A percentile compares a stretch with the other conserved stretches of the same genome.
phyloP scores from a whole-genome alignment of 2,329 filamentous ascomycete species.

The Penicillium sp. region DNA sequence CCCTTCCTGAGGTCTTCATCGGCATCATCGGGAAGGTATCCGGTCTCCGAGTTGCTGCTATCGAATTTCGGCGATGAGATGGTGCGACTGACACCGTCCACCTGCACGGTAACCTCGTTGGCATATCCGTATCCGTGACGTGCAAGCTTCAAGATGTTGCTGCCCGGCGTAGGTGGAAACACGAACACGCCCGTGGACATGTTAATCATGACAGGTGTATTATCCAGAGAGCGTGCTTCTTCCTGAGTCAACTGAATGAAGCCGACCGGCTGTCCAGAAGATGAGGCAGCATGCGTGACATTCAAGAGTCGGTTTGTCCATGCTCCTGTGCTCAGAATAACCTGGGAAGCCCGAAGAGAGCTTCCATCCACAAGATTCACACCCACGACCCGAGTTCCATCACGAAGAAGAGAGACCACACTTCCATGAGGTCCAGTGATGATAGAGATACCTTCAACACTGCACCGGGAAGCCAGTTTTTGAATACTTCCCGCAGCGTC shows the following conservation, averaged over 20 bases:
- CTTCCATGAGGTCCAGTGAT: conserved; percentile 40
- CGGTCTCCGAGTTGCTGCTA: conserved; percentile 40
- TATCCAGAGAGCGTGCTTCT: conserved; percentile 64
- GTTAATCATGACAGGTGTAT: conserved; percentile 62
- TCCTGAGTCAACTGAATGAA: conserved; percentile 71
- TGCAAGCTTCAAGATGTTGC: conserved; percentile 62
- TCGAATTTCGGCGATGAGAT: conserved; percentile 42
- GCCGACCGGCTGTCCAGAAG: conserved; percentile 75
- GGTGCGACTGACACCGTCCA: conserved; percentile 18
- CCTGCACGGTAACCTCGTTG: conserved; percentile 33
- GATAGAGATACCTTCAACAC: conserved; percentile 45
- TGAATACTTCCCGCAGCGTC: conserved; percentile 64
- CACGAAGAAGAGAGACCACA: conserved; percentile 31
- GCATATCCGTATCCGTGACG: conserved; percentile 66
- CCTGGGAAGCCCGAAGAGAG: conserved; percentile 62
- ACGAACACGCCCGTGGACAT: conserved; percentile 49
- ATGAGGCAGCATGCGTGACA: conserved; percentile 68
- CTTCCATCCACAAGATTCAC: conserved; percentile 55
- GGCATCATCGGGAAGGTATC: conserved; percentile 52
- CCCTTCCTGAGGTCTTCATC: conserved; percentile 60
- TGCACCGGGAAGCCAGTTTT: conserved; percentile 27
- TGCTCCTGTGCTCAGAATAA: conserved; percentile 79
- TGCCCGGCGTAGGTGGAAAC: conserved; percentile 51
- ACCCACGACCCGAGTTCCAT: conserved; percentile 51
- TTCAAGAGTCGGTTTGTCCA: conserved; percentile 78